These are phyloP conservation scores for Boeremia lycopersici DNA, from an alignment of 2,329 filamentous ascomycete genomes.

Conservation along the genomic window DNA sequence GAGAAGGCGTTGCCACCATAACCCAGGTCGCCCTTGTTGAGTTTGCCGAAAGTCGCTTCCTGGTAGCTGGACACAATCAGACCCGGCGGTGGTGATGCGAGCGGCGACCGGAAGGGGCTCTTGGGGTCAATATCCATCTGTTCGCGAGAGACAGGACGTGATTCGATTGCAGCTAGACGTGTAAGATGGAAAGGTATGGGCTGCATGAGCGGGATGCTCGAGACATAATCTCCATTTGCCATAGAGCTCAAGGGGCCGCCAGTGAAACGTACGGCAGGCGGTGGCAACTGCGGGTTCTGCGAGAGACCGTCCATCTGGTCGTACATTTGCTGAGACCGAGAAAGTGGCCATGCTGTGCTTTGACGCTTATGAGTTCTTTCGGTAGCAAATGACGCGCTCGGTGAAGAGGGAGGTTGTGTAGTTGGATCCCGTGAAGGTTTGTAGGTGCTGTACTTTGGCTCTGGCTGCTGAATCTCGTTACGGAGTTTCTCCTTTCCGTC, in stretches of 20 bases:
- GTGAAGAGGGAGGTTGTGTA: slow-evolving; percentile 28
- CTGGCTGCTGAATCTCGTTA: slow-evolving; percentile 87
- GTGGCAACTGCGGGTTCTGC: slow-evolving; percentile 36
- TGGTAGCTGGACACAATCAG: slow-evolving; percentile 19
- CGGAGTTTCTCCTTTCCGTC: slow-evolving; percentile 91
- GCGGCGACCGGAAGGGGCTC: slow-evolving; percentile 32
- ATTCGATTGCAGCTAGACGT: slow-evolving; percentile 35
- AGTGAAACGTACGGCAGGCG: slow-evolving; percentile 41
- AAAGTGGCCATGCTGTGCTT: slow-evolving; percentile 39
- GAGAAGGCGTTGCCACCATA: slow-evolving; percentile 47
- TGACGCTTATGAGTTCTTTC: slow-evolving; percentile 40
- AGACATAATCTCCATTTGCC: slow-evolving; percentile 29
- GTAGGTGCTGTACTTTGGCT: slow-evolving; percentile 85
- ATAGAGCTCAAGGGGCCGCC: slow-evolving; percentile 34
- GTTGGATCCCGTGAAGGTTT: slow-evolving; percentile 64
- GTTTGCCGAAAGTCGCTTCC: slow-evolving; percentile 65
- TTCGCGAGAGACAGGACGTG: slow-evolving; percentile 40
- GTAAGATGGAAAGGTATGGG: slow-evolving; percentile 59
- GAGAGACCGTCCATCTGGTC: slow-evolving; percentile 32
- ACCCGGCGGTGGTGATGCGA: slow-evolving; percentile 27
- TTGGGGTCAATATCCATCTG: slow-evolving; percentile 39
- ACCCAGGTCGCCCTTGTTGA: slow-evolving; percentile 66
- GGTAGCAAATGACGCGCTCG: slow-evolving; percentile 26
- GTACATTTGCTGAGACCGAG: slow-evolving; percentile 36
- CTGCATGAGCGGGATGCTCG: slow-evolving; percentile 49